Base-by-base conservation (phyloP, 1,284 basidiomycete species). In the Sanghuangporus weigelae region DNA sequence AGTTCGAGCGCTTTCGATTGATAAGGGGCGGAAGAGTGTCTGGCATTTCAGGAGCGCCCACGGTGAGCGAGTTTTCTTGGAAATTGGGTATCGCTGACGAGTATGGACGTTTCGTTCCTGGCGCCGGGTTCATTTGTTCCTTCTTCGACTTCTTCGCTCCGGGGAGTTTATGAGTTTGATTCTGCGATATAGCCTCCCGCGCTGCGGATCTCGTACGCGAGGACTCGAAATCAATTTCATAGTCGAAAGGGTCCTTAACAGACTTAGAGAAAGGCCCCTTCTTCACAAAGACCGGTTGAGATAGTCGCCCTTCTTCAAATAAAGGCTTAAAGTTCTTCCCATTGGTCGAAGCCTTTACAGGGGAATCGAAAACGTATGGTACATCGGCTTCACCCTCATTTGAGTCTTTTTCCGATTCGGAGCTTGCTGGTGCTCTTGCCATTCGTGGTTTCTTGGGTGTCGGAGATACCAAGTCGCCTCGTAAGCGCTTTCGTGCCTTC, bases 401-500 rank as follows among this genome's bases (percentile, higher is more conserved):
- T 44, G 21, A 48, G n/a, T 48, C 44, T 26, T 38, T 49, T 44
- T 50, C 31, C n/a, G 44, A 39, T 19, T 35, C 36, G 44, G 55
- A 26, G 38, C 31, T 26, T 16, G 21, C 36, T n/a, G 44, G 26
- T 23, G 44, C 54, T 23, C 21, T 7, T 19, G 3, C 46, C 49
- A 36, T 51, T 50, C 87, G 85, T 69, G 79, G 79, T 63, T 87
- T 83, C 73, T 91, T 92, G 70, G 90, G 90, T 23, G 90, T 90
- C 5, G 90, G 90, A 0, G 89, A 91, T 3, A 92, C 89, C 1
- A 85, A 84, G 70, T 92, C 90, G 31, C 90, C 90, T 51, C 90
- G 84, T 23, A 92, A 78, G 60, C 90, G 86, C 72, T 92, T 92
- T 48, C 89, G 83, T 36, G 90, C 90, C 40, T 88, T 81, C 35